Base-by-base conservation (phyloP, 139 green algal species). In the Picochlorum costavermella region DNA sequence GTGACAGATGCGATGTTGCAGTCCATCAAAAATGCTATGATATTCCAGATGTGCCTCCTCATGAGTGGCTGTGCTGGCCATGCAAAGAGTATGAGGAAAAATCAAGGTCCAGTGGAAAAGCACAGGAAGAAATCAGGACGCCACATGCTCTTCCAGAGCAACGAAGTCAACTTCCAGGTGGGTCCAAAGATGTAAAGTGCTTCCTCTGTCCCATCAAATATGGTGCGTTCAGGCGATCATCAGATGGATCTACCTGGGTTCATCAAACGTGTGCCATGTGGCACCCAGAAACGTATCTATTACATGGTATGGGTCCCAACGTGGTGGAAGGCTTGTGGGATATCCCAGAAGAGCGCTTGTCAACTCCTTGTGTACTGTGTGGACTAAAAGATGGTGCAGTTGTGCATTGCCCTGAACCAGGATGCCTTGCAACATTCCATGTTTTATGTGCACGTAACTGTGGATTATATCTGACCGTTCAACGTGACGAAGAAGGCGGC, bases 21-120 rank as follows among this genome's bases (percentile, higher is more conserved):
- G 90, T 96, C 65, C 90, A 96, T 78, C 90, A 96, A 78, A 43
- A 57, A 13, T 95, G 88, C 79, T 94, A 94, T 72, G 78, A 77
- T 28, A 64, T 95, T 6, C n/a, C 33, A 14, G 66, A 74, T 58
- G 79, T 91, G 25, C 84, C 85, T 6, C 63, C 72, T 25, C 77
- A 74, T 68, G 88, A 93, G 73, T 96, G 89, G 89, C 79, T 95
- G 50, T 96, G 89, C 74, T 92, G 86, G 84, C 86, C 87, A 2
- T 96, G 89, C 82, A 50, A n/a, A 1, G 14, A 70, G 36, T 69
- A 93, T 64, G 90, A 96, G 80, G 69, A 79, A 11, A 31, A 50
- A 43, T 67, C 76, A 71, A 58, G 44, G 10, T 58, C 44, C 2
- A 59, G 68, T 9, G 86, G 85, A 9, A 31, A 81, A 40, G 10